Evolutionary conservation across 139 green algal species (phyloP).

Genomic region (Tetraselmis chui): DNA sequence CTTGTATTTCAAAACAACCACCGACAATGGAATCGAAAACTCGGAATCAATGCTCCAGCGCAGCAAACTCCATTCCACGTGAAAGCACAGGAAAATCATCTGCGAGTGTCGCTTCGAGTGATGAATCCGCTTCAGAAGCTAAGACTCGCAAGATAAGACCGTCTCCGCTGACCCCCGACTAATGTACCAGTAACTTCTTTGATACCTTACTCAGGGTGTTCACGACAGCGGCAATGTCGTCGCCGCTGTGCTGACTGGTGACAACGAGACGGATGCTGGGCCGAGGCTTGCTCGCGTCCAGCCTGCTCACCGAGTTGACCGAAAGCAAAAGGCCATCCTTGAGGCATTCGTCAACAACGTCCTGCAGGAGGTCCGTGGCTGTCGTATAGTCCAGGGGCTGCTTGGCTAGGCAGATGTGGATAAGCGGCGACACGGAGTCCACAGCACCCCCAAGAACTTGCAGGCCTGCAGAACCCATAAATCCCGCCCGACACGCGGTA

Average conservation of each 20-base stretch:
- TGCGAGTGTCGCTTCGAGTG: not conserved
- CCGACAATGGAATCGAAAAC: too few relatives aligned
- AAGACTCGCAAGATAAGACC: too few relatives aligned
- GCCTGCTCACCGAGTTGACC: not conserved
- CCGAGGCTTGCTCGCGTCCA: not conserved
- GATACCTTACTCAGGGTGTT: not conserved
- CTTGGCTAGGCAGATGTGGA: slow-evolving; percentile 50
- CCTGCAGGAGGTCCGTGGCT: slow-evolving; percentile 15
- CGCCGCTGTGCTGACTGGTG: not conserved
- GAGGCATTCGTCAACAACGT: slow-evolving; percentile 30
- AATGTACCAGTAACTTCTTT: not conserved
- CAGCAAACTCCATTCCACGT: not conserved
- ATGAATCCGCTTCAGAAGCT: not conserved
- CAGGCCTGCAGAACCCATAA: too few relatives aligned
- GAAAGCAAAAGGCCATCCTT: slow-evolving; percentile 33
- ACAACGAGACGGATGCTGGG: not conserved
- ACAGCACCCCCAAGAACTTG: slow-evolving; percentile 25
- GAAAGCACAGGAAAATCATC: not conserved
- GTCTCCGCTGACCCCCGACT: too few relatives aligned
- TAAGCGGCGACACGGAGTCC: slow-evolving; percentile 35
- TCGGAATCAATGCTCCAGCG: not conserved
- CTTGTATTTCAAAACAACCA: not conserved
- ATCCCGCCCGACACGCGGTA: too few relatives aligned
- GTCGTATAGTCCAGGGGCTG: not conserved
- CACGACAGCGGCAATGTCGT: not conserved